Evolutionary conservation across 164 flowering plant genomes (phyloP), one percentile per base, ranked within the genome.

Genomic region (Dillenia turbinata): DNA sequence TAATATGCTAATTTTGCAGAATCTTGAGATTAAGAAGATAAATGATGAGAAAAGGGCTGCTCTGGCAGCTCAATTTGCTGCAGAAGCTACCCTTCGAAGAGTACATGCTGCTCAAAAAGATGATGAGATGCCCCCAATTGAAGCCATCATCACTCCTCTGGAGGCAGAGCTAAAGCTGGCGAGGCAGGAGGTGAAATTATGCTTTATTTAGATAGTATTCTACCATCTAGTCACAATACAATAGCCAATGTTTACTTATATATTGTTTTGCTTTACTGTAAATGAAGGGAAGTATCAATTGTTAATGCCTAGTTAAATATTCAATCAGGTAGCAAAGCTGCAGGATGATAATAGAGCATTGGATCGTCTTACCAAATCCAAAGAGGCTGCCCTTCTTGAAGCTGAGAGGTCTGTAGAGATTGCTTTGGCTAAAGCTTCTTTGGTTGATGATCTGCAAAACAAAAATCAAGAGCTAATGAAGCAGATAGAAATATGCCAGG

Each of bases 71-170:
- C 92, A 87, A 71, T 87, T 81, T 78, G 92, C 92, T 52, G 92
- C 92, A n/a, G 92, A 87, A 77, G 89, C 90, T 49, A 83, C 88
- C 1, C 88, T 87, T 62, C 65, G 92, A 62, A 81, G 92, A 64
- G 92, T 87, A 5, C 92, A 87, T 72, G 92, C 85, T 40, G 92
- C 92, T 8, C 92, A 87, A 40, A 87, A 85, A 63, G 92, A 87
- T 64, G 92, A 87, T 69, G 89, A 87, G 44, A 81, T 87, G 92
- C 92, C 92, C 49, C 92, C 92, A 1, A 87, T 87, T 74, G 92
- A 87, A 71, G 92, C 92, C 44, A 87, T 87, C 61, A 77, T 87
- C 16, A 66, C 92, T 55, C 92, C 92, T 12, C 67, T 87, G 63
- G 92, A 87, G 77, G 92, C 92, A 64, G 92, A 87, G 78, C 79